Conservation (phyloP, 2,329 filamentous ascomycete genomes). For the Geoglossum cookeanum region DNA sequence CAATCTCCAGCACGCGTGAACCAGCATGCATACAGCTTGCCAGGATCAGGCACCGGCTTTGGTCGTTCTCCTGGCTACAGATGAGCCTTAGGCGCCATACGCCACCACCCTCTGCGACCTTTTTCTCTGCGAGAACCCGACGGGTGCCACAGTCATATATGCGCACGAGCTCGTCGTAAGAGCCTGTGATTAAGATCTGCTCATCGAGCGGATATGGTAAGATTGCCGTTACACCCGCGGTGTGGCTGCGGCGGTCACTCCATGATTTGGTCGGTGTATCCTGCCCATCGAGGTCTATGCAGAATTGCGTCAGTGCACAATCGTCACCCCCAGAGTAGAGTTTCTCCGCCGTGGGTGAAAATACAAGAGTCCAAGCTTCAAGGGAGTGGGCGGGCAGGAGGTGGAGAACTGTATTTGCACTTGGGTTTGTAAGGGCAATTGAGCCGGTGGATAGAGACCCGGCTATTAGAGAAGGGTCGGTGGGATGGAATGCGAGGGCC, state of each 20-base stretch:
- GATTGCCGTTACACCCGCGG: constrained; percentile 77
- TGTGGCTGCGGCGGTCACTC: constrained; percentile 33
- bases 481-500: constrained; percentile 55
- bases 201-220: constrained; percentile 41
- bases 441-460: constrained; percentile 50
- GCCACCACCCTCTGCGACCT: constrained; percentile 48
- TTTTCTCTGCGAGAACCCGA: constrained; percentile 36
- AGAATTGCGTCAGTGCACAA: constrained; percentile 34
- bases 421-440: constrained; percentile 21
- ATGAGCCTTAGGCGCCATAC: constrained; percentile 64
- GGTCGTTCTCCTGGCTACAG: constrained; percentile 6
- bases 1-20: constrained; percentile 39
- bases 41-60: constrained; percentile 28
- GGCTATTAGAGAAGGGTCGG: constrained; percentile 34
- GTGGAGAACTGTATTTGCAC: background rate
- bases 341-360: constrained; percentile 24
- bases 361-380: constrained; percentile 57
- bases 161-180: constrained; percentile 73
- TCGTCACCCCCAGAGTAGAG: constrained; percentile 63
- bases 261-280: background rate
- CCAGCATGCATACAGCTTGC: constrained; percentile 93
- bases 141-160: constrained; percentile 29
- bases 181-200: constrained; percentile 58
- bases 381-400: constrained; percentile 19
- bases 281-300: constrained; percentile 13